Evolutionary conservation across 352 stramenopile genomes (phyloP).

Genomic region (Pythium dissotocum): DNA sequence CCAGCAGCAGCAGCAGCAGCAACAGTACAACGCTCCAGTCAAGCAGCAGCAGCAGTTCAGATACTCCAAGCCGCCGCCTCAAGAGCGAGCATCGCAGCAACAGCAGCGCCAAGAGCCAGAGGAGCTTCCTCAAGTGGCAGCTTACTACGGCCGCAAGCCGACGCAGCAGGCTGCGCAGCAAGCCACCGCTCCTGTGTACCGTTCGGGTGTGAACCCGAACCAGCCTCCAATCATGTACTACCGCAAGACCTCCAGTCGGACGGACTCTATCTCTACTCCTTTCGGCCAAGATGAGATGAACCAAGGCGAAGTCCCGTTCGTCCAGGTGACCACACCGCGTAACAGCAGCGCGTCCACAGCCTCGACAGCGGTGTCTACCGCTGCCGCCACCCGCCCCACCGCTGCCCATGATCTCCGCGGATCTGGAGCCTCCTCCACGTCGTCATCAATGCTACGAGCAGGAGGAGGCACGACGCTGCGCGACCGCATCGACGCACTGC

Average conservation of each 20-base stretch:
- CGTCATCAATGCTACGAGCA: constrained; percentile 25
- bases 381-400: constrained; percentile 17
- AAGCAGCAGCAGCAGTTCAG: constrained; percentile 27
- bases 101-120: constrained; percentile 14
- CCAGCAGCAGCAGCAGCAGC: constrained; percentile 27
- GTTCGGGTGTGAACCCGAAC: constrained; percentile 15
- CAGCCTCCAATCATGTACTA: constrained; percentile 26
- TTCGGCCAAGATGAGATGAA: constrained; percentile 27
- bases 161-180: not conserved
- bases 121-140: constrained; percentile 23
- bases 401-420: not conserved
- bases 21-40: constrained; percentile 16
- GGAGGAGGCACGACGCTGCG: constrained; percentile 39
- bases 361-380: constrained; percentile 23
- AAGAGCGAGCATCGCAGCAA: not conserved
- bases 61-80: constrained; percentile 8
- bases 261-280: constrained; percentile 14
- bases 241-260: constrained; percentile 17
- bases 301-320: constrained; percentile 35
- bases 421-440: constrained; percentile 21
- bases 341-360: constrained; percentile 29
- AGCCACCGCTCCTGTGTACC: constrained; percentile 3
- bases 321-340: constrained; percentile 42
- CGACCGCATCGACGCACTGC: constrained; percentile 61
- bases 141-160: constrained; percentile 26